phyloP scores from a whole-genome alignment of 352 stramenopile genomes.

The Phytopythium mirpurense region DNA sequence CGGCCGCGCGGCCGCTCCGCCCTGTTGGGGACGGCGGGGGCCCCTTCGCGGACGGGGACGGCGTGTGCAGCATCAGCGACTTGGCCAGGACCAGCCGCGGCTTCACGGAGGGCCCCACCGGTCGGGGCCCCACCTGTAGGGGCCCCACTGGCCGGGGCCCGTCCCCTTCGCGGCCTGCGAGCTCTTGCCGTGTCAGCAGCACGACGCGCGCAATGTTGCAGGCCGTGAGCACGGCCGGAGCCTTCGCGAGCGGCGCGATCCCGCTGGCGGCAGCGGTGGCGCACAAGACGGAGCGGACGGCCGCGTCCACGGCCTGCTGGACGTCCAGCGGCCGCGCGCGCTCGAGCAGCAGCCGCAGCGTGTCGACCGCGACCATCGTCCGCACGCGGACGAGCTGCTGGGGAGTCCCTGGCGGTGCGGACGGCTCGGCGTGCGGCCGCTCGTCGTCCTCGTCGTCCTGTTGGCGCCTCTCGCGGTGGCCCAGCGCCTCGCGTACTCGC shows the following conservation, averaged over 20 bases:
- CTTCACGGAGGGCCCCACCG: not conserved
- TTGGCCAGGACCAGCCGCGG: slow-evolving; percentile 10
- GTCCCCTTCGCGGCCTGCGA: slow-evolving; percentile 7
- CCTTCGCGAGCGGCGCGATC: slow-evolving; percentile 8
- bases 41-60: not conserved
- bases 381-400: slow-evolving; percentile 20
- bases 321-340: slow-evolving; percentile 24
- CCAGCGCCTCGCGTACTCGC: slow-evolving; percentile 3
- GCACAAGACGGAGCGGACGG: slow-evolving; percentile 17
- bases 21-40: slow-evolving; percentile 9
- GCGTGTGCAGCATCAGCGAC: not conserved
- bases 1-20: not conserved
- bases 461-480: no score
- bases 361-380: slow-evolving; percentile 35
- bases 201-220: slow-evolving; percentile 35
- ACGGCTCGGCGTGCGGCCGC: no score
- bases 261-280: slow-evolving; percentile 14
- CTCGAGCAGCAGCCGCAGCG: slow-evolving; percentile 27
- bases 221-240: slow-evolving; percentile 21
- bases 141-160: no score
- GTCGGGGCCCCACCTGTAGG: no score
- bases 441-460: slow-evolving; percentile 1
- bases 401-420: not conserved
- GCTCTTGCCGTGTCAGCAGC: slow-evolving; percentile 17
- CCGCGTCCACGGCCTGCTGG: slow-evolving; percentile 15